Percentiles rank a stretch among this genome's conserved stretches.
Evolutionary conservation across 164 flowering plant genomes (phyloP).

Genomic region (Hamamelis virginiana): DNA sequence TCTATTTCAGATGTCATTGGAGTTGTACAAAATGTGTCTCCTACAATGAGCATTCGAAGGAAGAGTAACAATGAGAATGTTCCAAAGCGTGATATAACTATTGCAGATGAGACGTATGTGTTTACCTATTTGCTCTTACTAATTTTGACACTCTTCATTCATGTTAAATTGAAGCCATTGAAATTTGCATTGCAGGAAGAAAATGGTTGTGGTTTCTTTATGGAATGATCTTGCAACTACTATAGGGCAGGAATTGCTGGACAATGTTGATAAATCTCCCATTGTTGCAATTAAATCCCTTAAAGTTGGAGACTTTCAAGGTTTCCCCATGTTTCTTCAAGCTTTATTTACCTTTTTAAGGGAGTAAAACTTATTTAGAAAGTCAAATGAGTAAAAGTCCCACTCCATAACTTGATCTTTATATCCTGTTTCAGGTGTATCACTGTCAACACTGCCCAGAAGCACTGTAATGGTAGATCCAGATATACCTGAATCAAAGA

Average conservation of each 20-base stretch:
- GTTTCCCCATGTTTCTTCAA: conserved; percentile 27
- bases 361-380: not conserved
- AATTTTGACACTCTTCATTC: not conserved
- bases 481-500: conserved; percentile 78
- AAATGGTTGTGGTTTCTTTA: conserved; percentile 80
- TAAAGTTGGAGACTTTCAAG: conserved; percentile 92
- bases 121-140: not conserved
- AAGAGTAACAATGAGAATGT: conserved; percentile 74
- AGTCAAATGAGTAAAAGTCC: not conserved
- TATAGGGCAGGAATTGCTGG: conserved; percentile 79
- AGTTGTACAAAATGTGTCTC: conserved; percentile 81
- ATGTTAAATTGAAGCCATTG: conserved; percentile 1
- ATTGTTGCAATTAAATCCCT: conserved; percentile 81
- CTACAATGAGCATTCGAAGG: conserved; percentile 73
- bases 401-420: not conserved
- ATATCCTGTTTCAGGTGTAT: conserved; percentile 54
- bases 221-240: conserved; percentile 93
- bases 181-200: conserved; percentile 54
- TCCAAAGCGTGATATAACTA: conserved; percentile 89
- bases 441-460: conserved; percentile 67
- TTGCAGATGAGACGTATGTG: conserved; percentile 89
- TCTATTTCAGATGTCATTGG: conserved; percentile 75
- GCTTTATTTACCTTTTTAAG: not conserved
- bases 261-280: conserved; percentile 67
- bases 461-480: conserved; percentile 71